phyloP scores from a whole-genome alignment of 345 rosid genomes.

The Noccaea caerulescens region DNA sequence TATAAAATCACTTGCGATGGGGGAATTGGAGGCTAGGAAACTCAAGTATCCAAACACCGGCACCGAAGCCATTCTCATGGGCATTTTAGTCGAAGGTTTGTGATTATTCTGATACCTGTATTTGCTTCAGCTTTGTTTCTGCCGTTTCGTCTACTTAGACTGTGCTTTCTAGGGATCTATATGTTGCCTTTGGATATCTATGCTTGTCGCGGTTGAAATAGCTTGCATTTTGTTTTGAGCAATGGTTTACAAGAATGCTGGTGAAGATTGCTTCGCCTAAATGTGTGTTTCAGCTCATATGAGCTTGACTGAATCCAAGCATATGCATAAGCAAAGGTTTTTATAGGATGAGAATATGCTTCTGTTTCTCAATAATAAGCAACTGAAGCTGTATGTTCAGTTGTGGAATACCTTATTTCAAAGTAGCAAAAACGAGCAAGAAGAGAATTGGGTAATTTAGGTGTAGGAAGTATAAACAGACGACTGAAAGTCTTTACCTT shows the following conservation, averaged over 20 bases:
- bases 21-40: constrained; percentile 88
- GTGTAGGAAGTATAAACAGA: not conserved
- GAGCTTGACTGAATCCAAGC: not conserved
- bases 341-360: not conserved
- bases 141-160: not conserved
- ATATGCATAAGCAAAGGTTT: constrained; percentile 4
- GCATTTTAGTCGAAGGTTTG: constrained; percentile 91
- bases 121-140: constrained; percentile 13
- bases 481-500: constrained; percentile 5
- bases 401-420: constrained; percentile 2
- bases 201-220: not conserved
- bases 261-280: not conserved
- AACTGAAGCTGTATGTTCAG: constrained; percentile 1
- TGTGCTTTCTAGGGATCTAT: not conserved
- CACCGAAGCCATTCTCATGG: constrained; percentile 86
- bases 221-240: constrained; percentile 1
- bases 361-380: not conserved
- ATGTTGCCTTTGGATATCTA: not conserved
- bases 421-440: not conserved
- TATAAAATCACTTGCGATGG: constrained; percentile 80
- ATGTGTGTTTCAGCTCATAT: not conserved
- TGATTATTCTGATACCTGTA: constrained; percentile 11
- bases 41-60: constrained; percentile 81
- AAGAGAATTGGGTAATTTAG: not conserved
- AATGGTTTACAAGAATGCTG: not conserved